Percentiles rank a stretch among this genome's conserved stretches.
phyloP scores from a whole-genome alignment of 2,329 filamentous ascomycete species.

The Penicillium janthinellum region DNA sequence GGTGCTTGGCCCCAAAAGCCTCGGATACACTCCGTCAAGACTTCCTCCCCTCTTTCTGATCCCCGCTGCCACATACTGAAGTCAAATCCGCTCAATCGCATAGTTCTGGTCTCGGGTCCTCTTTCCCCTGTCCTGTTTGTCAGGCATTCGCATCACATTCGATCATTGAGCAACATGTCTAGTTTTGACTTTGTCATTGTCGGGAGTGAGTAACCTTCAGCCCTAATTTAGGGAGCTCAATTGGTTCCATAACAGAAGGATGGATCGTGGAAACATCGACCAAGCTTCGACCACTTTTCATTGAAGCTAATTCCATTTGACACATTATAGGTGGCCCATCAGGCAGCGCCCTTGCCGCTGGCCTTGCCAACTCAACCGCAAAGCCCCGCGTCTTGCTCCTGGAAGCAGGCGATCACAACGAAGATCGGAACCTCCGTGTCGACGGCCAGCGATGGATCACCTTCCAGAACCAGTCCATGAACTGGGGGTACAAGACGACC shows the following conservation, averaged over 20 bases:
- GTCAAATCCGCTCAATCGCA: neutral
- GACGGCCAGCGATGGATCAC: conserved; percentile 57
- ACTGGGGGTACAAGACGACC: conserved; percentile 54
- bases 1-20: neutral
- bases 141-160: neutral
- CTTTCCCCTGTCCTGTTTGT: neutral
- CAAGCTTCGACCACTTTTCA: no score
- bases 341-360: conserved; percentile 57
- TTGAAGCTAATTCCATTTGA: neutral
- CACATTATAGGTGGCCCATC: conserved; percentile 49
- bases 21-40: neutral
- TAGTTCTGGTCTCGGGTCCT: neutral
- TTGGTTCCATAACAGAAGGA: no score
- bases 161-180: neutral
- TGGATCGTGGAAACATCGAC: no score
- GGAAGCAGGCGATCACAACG: conserved; percentile 58
- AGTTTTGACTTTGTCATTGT: neutral
- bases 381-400: conserved; percentile 59
- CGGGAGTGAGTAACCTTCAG: neutral
- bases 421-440: conserved; percentile 50
- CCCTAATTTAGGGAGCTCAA: no score
- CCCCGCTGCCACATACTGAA: neutral
- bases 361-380: conserved; percentile 51
- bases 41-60: neutral
- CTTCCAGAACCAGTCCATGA: conserved; percentile 52